Evolutionary conservation across 495 filamentous ascomycete species (phyloP).

Genomic region (Corynascus novoguineensis): DNA sequence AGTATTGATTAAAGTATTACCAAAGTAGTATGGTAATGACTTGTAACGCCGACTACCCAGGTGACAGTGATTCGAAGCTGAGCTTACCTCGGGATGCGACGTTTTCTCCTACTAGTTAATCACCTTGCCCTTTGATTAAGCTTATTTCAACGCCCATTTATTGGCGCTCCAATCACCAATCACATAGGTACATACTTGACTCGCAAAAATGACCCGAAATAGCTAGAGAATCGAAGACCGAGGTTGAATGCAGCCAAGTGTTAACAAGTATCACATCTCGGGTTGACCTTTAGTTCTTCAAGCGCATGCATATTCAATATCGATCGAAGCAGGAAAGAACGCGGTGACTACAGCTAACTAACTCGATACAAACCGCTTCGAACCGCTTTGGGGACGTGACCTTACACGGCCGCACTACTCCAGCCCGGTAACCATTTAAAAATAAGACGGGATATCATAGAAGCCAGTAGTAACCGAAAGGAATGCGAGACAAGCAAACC

Average conservation of each 20-base stretch:
- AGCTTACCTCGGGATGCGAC: neutral
- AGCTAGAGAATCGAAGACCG: neutral
- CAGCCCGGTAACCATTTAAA: too few relatives aligned
- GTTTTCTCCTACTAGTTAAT: too few relatives aligned
- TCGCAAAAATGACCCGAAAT: conserved; percentile 2
- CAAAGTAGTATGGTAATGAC: neutral
- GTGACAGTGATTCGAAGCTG: neutral
- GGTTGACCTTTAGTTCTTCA: neutral
- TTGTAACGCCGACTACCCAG: neutral
- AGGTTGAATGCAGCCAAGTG: neutral
- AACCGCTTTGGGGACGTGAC: too few relatives aligned
- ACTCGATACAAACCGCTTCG: too few relatives aligned
- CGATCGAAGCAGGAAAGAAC: too few relatives aligned
- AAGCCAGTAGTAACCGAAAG: too few relatives aligned
- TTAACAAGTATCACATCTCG: neutral
- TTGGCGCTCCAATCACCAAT: too few relatives aligned
- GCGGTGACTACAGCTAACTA: neutral
- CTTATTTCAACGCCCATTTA: too few relatives aligned
- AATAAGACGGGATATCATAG: too few relatives aligned
- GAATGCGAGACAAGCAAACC: too few relatives aligned
- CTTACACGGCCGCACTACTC: too few relatives aligned
- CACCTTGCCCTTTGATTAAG: too few relatives aligned
- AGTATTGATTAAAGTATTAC: neutral
- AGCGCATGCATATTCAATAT: neutral
- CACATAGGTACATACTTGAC: neutral